A percentile compares a stretch with the other conserved stretches of the same genome.
phyloP scores from a whole-genome alignment of 805 yeast species.

The Candida montana region DNA sequence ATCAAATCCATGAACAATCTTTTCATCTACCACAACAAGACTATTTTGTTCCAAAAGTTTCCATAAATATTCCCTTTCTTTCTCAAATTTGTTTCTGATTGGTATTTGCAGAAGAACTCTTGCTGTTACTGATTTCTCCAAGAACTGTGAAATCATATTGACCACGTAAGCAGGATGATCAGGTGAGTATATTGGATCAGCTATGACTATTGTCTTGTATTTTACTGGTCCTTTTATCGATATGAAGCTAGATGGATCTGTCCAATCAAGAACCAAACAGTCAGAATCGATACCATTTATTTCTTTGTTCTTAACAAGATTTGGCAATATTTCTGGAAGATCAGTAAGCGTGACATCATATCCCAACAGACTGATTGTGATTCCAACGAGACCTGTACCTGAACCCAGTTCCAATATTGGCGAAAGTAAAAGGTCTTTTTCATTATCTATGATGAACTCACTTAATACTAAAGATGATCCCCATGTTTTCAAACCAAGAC shows the following conservation, averaged over 20 bases:
- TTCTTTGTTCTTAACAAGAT: conserved; percentile 53
- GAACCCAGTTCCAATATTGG: conserved; percentile 75
- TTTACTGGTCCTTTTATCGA: conserved; percentile 25
- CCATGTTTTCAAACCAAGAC: conserved; percentile 92
- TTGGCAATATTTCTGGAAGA: conserved; percentile 68
- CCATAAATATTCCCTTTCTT: conserved; percentile 62
- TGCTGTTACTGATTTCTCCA: conserved; percentile 30
- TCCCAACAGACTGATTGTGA: conserved; percentile 55
- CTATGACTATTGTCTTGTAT: conserved; percentile 60
- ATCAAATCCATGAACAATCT: conserved; percentile 56
- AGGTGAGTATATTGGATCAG: conserved; percentile 87
- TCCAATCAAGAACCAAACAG: conserved; percentile 74
- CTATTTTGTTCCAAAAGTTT: conserved; percentile 35
- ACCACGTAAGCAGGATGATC: conserved; percentile 75
- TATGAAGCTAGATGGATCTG: conserved; percentile 42
- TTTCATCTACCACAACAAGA: conserved; percentile 26
- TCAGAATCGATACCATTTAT: conserved; percentile 39
- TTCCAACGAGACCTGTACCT: conserved; percentile 91
- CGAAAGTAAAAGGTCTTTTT: conserved; percentile 19
- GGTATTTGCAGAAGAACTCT: conserved; percentile 73
- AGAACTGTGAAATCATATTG: conserved; percentile 48
- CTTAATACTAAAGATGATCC: conserved; percentile 80
- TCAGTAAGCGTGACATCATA: conserved; percentile 53
- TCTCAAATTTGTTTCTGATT: conserved; percentile 57
- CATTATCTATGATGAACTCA: conserved; percentile 39